Evolutionary conservation across 176 grass and related monocot species (phyloP), one percentile per base, ranked within the genome.

Genomic region (Triticum turgidum): DNA sequence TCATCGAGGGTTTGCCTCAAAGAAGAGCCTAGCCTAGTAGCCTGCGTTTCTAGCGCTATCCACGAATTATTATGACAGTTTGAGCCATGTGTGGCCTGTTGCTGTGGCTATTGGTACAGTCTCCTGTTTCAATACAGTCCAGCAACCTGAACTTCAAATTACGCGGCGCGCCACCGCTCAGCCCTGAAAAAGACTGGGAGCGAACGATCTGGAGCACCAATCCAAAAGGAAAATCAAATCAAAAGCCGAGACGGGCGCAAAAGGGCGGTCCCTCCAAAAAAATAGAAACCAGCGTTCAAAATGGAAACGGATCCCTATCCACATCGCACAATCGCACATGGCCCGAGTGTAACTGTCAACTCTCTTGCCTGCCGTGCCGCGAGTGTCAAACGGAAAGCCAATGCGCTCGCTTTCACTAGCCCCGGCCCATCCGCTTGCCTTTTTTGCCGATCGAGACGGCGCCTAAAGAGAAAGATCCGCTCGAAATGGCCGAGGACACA

Each of bases 331-430:
- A 17, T 54, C 37, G 44, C 56, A 59, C 56, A 59, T 11, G 27
- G 76, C 67, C 73, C 15, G 24, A 66, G 68, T 8, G 49, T 82
- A 35, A 82, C 88, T 86, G 78, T 77, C 78, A 82, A 29, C 87
- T 61, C 72, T 38, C 54, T 33, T 5, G 52, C 17, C 58, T 47
- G 54, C 54, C 54, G 5, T 59, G 56, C 20, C 56, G 7, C 6
- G 20, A 1, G 56, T 1, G 20, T 69, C 85, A 77, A 82, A 63
- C 70, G 2, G 9, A 76, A 59, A 59, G 56, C 56, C 78, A 69
- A 52, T 24, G 38, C 78, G 27, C 78, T 86, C 78, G 45, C 80
- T 78, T 35, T 88, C 80, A 15, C 76, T 15, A 6, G 20, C 59
- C 59, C 59, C 52, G 17, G 15, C 21, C 61, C n/a, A 10, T 24